Percentiles rank a stretch among this genome's conserved stretches.
Evolutionary conservation across 2,329 filamentous ascomycete species (phyloP).

Genomic region (Cladosporium halotolerans): DNA sequence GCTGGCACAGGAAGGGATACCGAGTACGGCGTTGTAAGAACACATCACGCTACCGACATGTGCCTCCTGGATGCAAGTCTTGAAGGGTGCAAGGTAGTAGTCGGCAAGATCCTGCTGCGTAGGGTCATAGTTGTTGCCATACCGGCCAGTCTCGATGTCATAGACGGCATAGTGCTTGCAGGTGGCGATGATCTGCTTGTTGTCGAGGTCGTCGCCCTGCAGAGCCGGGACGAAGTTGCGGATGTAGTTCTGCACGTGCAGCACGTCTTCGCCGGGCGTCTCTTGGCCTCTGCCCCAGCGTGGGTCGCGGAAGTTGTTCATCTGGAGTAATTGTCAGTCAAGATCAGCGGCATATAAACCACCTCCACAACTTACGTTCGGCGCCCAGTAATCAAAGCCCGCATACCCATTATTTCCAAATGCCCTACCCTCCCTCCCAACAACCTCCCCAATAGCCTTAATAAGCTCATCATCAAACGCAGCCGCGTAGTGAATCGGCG

Average conservation of each 20-base stretch:
- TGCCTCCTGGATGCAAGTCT: conserved; percentile 38
- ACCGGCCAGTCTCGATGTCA: conserved; percentile 24
- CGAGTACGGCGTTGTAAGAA: conserved; percentile 54
- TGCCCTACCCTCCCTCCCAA: conserved; percentile 54
- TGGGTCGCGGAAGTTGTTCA: conserved; percentile 10
- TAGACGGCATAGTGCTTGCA: conserved; percentile 32
- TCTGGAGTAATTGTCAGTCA: not conserved
- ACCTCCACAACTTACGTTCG: conserved; percentile 51
- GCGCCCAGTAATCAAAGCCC: conserved; percentile 55
- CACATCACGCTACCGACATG: conserved; percentile 45
- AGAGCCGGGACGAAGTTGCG: conserved; percentile 23
- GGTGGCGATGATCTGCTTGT: conserved; percentile 32
- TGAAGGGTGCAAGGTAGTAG: conserved; percentile 62
- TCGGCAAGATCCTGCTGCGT: conserved; percentile 53
- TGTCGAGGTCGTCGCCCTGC: conserved; percentile 24
- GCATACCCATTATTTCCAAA: conserved; percentile 47
- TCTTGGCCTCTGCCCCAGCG: conserved; percentile 24
- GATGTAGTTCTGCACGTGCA: conserved; percentile 20
- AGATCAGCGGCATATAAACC: not conserved
- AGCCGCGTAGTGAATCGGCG: conserved; percentile 54
- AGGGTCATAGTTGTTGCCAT: conserved; percentile 50
- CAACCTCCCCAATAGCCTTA: conserved; percentile 47
- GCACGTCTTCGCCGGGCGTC: conserved; percentile 34
- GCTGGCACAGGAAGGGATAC: conserved; percentile 55
- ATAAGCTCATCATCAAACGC: conserved; percentile 58